A percentile compares a stretch with the other conserved stretches of the same genome.
Evolutionary conservation across 345 rosid species (phyloP).

Genomic region (Schrenkiella parvula): DNA sequence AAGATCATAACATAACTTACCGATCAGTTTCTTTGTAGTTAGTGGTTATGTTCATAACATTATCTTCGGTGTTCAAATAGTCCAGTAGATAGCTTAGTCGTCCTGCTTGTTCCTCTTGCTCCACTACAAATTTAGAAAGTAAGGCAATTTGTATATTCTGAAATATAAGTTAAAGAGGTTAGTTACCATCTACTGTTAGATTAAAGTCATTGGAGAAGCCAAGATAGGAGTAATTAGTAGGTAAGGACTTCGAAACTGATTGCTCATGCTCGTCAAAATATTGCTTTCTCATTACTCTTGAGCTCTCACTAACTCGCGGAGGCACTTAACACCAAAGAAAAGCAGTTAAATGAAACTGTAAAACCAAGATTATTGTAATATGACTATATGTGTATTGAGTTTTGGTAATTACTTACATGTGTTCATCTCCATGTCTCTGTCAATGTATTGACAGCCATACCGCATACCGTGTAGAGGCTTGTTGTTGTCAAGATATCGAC

Average conservation of each 20-base stretch:
- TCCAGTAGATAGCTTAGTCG: conserved; percentile 53
- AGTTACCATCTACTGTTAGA: conserved; percentile 48
- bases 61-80: conserved; percentile 52
- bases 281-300: conserved; percentile 44
- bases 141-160: background rate
- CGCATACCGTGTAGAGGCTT: conserved; percentile 48
- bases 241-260: conserved; percentile 40
- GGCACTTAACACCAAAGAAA: conserved; percentile 37
- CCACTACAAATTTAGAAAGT: conserved; percentile 16
- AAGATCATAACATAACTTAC: conserved; percentile 35
- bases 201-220: conserved; percentile 53
- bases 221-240: conserved; percentile 38
- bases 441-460: conserved; percentile 42
- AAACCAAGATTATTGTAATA: conserved; percentile 3
- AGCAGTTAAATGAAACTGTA: background rate
- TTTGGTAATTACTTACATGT: conserved; percentile 35
- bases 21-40: conserved; percentile 58
- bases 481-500: conserved; percentile 55
- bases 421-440: conserved; percentile 61
- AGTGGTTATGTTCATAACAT: conserved; percentile 37
- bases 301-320: conserved; percentile 36
- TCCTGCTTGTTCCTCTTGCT: conserved; percentile 47
- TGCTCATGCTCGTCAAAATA: conserved; percentile 24
- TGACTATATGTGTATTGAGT: no score
- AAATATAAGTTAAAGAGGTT: background rate